These are phyloP conservation scores for Plasmodium sp. DNA, from an alignment of 169 alveolate genomes.

Conservation along the genomic window DNA sequence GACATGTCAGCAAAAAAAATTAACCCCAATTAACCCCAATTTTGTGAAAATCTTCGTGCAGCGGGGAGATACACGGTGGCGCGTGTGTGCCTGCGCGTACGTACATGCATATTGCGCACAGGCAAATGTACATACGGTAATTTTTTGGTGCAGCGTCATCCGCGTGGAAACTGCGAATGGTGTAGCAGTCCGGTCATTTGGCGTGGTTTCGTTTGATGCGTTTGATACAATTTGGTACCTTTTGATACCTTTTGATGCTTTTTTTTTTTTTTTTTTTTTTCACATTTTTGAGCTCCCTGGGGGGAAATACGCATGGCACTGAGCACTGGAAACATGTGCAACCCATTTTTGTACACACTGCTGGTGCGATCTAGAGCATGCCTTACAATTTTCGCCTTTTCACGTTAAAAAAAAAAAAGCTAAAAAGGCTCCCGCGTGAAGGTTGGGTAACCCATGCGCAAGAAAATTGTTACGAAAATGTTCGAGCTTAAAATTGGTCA, in stretches of 20 bases:
- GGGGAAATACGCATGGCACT: not conserved
- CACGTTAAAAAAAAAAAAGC: not conserved
- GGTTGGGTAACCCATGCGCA: not conserved
- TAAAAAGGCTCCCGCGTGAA: not conserved
- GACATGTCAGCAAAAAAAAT: not conserved
- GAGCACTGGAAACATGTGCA: not conserved
- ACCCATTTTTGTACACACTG: not conserved
- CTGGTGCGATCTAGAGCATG: not conserved
- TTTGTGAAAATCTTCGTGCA: not conserved
- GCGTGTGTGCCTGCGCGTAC: not conserved
- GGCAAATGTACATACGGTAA: not conserved
- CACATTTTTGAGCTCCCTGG: not conserved
- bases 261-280: not conserved
- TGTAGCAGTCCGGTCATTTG: not conserved
- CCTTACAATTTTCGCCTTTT: not conserved
- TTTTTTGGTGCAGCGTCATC: not conserved
- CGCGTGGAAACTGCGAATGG: not conserved
- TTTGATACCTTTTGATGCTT: not conserved
- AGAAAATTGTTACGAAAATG: not conserved
- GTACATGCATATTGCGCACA: not conserved
- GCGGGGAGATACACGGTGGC: not conserved
- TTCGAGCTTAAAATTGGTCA: not conserved
- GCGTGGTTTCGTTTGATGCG: not conserved
- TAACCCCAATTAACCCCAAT: not conserved
- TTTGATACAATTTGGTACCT: not conserved